A percentile compares a stretch with the other conserved stretches of the same genome.
phyloP scores from a whole-genome alignment of 345 rosid species.

The Physaria fendleri region DNA sequence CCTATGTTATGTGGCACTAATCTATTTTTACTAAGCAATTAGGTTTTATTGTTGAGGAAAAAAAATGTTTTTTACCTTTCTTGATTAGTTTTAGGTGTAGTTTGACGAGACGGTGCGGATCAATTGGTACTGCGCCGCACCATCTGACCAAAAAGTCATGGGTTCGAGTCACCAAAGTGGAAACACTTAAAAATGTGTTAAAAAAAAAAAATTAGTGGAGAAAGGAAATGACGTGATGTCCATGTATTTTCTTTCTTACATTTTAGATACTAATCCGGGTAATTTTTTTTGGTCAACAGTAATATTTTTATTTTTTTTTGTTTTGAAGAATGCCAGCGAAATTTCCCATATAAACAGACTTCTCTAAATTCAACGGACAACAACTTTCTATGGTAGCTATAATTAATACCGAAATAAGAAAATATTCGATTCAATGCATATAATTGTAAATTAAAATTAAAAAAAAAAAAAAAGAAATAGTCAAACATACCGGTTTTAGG shows the following conservation, averaged over 20 bases:
- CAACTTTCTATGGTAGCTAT: neutral
- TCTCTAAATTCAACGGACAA: slow-evolving; percentile 1
- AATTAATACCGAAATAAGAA: neutral
- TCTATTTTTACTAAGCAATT: neutral
- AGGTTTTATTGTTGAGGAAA: slow-evolving; percentile 5
- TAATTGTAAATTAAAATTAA: neutral
- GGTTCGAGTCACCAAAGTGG: too few species aligned
- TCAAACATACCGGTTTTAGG: slow-evolving; percentile 42
- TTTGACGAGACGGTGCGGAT: too few species aligned
- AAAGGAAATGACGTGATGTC: neutral
- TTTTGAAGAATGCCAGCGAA: slow-evolving; percentile 8
- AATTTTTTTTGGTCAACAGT: too few species aligned
- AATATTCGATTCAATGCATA: slow-evolving; percentile 13
- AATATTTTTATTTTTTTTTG: too few species aligned
- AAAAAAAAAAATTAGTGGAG: too few species aligned
- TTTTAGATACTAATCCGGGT: neutral
- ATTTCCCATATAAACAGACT: neutral
- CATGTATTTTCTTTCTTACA: neutral
- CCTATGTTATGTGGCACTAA: neutral
- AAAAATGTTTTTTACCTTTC: neutral
- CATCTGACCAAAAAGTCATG: too few species aligned
- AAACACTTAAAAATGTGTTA: too few species aligned
- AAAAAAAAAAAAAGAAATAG: slow-evolving; percentile 4
- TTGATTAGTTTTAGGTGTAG: neutral
- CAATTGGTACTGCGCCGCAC: too few species aligned